A percentile compares a stretch with the other conserved stretches of the same genome.
These are phyloP conservation scores for Penicillium parvum DNA, from an alignment of 495 filamentous ascomycete genomes.

Conservation along the genomic window DNA sequence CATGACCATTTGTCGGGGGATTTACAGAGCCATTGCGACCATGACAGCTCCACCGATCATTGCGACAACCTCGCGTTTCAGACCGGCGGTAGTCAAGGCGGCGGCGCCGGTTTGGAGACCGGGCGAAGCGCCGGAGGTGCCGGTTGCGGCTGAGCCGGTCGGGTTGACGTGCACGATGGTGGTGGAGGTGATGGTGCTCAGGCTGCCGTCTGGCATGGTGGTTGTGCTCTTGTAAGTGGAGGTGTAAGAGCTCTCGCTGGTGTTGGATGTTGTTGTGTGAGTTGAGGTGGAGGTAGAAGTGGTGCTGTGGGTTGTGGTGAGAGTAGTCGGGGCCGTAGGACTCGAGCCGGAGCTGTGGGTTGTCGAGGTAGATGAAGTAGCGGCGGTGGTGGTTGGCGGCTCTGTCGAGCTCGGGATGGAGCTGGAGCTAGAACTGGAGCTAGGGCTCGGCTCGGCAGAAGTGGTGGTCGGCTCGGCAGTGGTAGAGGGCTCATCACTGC, in stretches of 20 bases:
- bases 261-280: constrained; percentile 23
- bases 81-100: constrained; percentile 25
- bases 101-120: constrained; percentile 43
- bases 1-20: not conserved
- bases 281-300: constrained; percentile 28
- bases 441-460: constrained; percentile 24
- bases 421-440: constrained; percentile 34
- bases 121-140: constrained; percentile 25
- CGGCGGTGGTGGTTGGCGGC: constrained; percentile 24
- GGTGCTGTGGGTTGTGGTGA: constrained; percentile 40
- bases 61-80: constrained; percentile 37
- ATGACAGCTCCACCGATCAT: constrained; percentile 42
- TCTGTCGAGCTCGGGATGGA: constrained; percentile 31
- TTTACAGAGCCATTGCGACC: constrained; percentile 38
- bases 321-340: constrained; percentile 37
- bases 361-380: no score
- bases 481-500: constrained; percentile 10
- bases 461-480: constrained; percentile 3
- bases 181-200: constrained; percentile 45
- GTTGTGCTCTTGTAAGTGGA: constrained; percentile 44
- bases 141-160: constrained; percentile 22
- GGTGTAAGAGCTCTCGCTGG: constrained; percentile 34
- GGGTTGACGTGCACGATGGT: constrained; percentile 38
- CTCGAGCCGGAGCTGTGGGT: constrained; percentile 27
- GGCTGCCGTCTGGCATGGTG: constrained; percentile 69